A percentile compares a stretch with the other conserved stretches of the same genome.
phyloP scores from a whole-genome alignment of 2,329 filamentous ascomycete genomes.

The Emmonsiellopsis sp. region DNA sequence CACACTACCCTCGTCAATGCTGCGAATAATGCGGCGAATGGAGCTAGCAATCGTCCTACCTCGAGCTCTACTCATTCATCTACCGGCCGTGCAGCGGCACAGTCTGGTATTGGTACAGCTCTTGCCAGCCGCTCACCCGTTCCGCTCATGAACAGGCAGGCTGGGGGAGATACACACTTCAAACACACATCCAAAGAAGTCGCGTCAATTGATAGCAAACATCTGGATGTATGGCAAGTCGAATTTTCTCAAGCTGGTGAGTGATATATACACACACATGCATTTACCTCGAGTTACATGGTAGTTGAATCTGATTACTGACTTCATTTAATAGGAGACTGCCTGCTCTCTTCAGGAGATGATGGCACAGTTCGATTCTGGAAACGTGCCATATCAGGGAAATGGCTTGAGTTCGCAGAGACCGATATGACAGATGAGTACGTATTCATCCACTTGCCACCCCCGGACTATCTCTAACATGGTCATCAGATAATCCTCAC shows the following conservation, averaged over 20 bases:
- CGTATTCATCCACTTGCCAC: neutral
- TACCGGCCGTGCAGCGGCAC: conserved; percentile 17
- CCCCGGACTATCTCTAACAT: too few relatives aligned
- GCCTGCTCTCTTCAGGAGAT: conserved; percentile 35
- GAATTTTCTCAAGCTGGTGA: conserved; percentile 36
- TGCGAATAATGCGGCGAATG: conserved; percentile 19
- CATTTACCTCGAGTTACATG: neutral
- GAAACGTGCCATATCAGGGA: conserved; percentile 34
- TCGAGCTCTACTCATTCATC: conserved; percentile 9
- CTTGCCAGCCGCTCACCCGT: conserved; percentile 24
- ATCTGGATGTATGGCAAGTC: conserved; percentile 38
- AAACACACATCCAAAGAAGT: conserved; percentile 34
- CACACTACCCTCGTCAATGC: conserved; percentile 27
- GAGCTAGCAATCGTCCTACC: conserved; percentile 18
- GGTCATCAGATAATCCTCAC: too few relatives aligned
- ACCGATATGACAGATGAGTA: conserved; percentile 29
- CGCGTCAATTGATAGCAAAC: conserved; percentile 35
- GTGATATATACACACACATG: conserved; percentile 4
- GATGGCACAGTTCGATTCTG: conserved; percentile 35
- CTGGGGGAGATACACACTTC: conserved; percentile 29
- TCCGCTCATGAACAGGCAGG: conserved; percentile 23
- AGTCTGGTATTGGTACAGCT: conserved; percentile 35
- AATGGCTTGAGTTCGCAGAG: conserved; percentile 38
- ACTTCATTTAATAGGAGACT: conserved; percentile 26
- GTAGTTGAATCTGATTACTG: neutral